Base-by-base conservation (phyloP, 1,139 yeast genomes). In the Hansenula lynferdii region DNA sequence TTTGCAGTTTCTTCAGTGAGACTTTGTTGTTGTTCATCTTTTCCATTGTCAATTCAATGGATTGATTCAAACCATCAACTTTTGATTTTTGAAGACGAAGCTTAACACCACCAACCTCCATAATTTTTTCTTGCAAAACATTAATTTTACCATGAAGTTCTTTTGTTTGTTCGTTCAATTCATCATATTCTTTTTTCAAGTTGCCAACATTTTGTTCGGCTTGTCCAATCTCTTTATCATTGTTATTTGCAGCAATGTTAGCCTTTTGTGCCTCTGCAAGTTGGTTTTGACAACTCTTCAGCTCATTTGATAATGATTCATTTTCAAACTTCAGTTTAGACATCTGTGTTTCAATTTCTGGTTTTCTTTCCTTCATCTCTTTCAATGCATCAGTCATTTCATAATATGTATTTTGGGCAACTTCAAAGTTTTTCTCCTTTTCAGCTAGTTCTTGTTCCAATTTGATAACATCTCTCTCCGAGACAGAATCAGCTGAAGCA, bases 101-200 rank as follows among this genome's bases (percentile, higher is more conserved):
- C 46, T 81, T 81, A 11, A 85, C 82, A 47, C 99, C 99, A 39
- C 99, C 98, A 38, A 89, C 84, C 42, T 85, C 83, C 85, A 90
- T 78, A 27, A 94, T 86, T 54, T 82, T 72, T 41, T 81, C 86
- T 50, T 87, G 90, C 8, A 89, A 62, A 0, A 53, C 67, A 12
- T 70, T 67, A 32, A 90, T 84, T 41, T 73, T 70, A 8, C 61
- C 54, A 45, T 85, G 90, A 19, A 81, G 62, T 17, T 73, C 80
- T 28, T 66, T 61, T 54, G 89, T 78, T 51, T 78, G 77, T 2
- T 65, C 62, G 48, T 74, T 70, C 16, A 87, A 60, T 9, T 64
- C 58, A 0, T 57, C 58, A 36, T 67, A 65, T 34, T 77, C 80
- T 2, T 42, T 37, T 5, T 63, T 56, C 8, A 77, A 57, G 2